Conservation (phyloP, 306 rosid genomes). For the Mimosa pudica region DNA sequence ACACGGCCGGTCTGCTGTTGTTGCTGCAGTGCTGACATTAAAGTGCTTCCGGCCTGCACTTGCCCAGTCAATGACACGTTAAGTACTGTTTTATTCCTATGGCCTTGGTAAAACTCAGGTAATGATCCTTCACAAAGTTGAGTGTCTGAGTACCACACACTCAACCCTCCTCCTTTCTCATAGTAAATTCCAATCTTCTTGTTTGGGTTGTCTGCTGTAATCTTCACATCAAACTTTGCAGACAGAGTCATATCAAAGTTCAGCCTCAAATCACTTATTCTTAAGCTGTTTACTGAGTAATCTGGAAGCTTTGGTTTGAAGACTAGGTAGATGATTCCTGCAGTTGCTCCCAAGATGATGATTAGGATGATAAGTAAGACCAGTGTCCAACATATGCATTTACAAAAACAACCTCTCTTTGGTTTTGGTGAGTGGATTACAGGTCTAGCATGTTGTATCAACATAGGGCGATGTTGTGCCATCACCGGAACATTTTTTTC, state of each 20-base stretch:
- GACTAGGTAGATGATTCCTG: slow-evolving; percentile 59
- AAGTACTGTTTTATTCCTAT: slow-evolving; percentile 67
- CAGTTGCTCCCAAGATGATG: slow-evolving; percentile 58
- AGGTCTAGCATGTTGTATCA: slow-evolving; percentile 27
- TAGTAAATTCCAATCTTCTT: slow-evolving; percentile 86
- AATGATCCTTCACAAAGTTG: slow-evolving; percentile 76
- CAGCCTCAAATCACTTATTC: slow-evolving; percentile 63
- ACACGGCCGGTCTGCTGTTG: slow-evolving; percentile 76
- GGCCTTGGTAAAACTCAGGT: slow-evolving; percentile 89
- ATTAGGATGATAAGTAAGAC: slow-evolving; percentile 51
- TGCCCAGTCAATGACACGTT: slow-evolving; percentile 72
- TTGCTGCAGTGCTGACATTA: slow-evolving; percentile 74
- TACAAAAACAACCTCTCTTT: slow-evolving; percentile 56
- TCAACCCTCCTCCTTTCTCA: slow-evolving; percentile 67
- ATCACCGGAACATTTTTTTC: slow-evolving; percentile 48
- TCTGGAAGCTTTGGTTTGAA: slow-evolving; percentile 84
- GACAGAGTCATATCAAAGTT: slow-evolving; percentile 69
- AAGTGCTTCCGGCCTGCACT: slow-evolving; percentile 62
- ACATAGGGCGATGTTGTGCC: slow-evolving; percentile 35
- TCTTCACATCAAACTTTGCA: slow-evolving; percentile 74
- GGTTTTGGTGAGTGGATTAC: slow-evolving; percentile 34
- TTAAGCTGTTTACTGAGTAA: slow-evolving; percentile 68
- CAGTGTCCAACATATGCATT: slow-evolving; percentile 67
- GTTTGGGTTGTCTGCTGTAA: slow-evolving; percentile 79
- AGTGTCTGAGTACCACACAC: slow-evolving; percentile 70